Conservation (phyloP, 768 basidiomycete species). For the Tricholoma saponaceum region DNA sequence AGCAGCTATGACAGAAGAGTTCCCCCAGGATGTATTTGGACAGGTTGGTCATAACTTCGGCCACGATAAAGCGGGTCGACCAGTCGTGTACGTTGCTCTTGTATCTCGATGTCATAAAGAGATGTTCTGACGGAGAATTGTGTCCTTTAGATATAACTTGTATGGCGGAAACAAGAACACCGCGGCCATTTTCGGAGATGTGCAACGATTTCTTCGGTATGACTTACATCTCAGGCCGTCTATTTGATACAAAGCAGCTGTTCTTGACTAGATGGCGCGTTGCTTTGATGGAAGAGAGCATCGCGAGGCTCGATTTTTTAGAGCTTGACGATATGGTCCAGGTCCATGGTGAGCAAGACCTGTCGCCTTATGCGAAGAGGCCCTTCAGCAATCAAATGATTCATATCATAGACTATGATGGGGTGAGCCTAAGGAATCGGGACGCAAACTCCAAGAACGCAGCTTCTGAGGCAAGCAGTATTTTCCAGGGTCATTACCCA, state of each 20-base stretch:
- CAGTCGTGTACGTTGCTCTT: slow-evolving; percentile 55
- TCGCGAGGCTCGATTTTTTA: slow-evolving; percentile 63
- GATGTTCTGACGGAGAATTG: not conserved
- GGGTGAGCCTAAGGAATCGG: slow-evolving; percentile 60
- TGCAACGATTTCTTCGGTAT: slow-evolving; percentile 71
- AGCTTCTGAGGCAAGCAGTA: slow-evolving; percentile 66
- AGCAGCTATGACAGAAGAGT: slow-evolving; percentile 53
- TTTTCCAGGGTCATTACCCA: slow-evolving; percentile 77
- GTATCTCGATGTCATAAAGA: not conserved
- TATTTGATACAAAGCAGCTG: slow-evolving; percentile 29
- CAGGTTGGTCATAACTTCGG: slow-evolving; percentile 62
- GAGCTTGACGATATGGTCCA: slow-evolving; percentile 71
- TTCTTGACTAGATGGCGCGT: slow-evolving; percentile 56
- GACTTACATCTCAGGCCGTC: not conserved
- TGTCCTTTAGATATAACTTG: slow-evolving; percentile 59
- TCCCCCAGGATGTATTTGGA: slow-evolving; percentile 61
- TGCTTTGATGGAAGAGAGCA: slow-evolving; percentile 67
- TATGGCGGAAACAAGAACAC: slow-evolving; percentile 70
- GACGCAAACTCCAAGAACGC: slow-evolving; percentile 76
- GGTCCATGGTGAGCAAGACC: slow-evolving; percentile 52
- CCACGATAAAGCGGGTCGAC: slow-evolving; percentile 65
- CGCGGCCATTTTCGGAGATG: slow-evolving; percentile 71
- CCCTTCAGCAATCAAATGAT: not conserved
- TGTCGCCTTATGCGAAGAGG: not conserved
- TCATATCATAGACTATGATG: slow-evolving; percentile 59